Conservation (phyloP, 495 filamentous ascomycete genomes). For the Penicillium coprophilum region DNA sequence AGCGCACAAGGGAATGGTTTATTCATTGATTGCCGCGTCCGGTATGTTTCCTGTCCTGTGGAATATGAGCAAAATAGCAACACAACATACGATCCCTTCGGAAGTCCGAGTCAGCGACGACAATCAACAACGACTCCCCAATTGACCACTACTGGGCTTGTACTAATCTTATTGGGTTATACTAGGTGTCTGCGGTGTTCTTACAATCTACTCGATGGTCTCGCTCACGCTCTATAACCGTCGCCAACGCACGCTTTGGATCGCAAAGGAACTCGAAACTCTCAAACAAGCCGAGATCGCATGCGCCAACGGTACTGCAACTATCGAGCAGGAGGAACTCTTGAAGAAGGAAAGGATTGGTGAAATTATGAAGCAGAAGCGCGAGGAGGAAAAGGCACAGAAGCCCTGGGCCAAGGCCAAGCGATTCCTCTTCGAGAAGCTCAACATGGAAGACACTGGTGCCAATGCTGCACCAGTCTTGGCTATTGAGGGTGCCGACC, state of each 20-base stretch:
- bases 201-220: slow-evolving; percentile 75
- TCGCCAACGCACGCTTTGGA: slow-evolving; percentile 61
- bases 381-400: slow-evolving; percentile 44
- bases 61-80: not conserved
- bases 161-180: slow-evolving; percentile 1
- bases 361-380: slow-evolving; percentile 46
- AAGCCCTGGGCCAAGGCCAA: slow-evolving; percentile 47
- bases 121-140: not conserved
- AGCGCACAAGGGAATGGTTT: slow-evolving; percentile 75
- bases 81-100: not conserved
- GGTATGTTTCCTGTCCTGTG: slow-evolving; percentile 51
- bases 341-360: slow-evolving; percentile 62
- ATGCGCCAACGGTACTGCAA: slow-evolving; percentile 61
- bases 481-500: slow-evolving; percentile 6
- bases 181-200: slow-evolving; percentile 66
- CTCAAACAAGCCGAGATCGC: slow-evolving; percentile 60
- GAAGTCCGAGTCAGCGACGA: slow-evolving; percentile 5
- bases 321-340: slow-evolving; percentile 46
- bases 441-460: slow-evolving; percentile 50
- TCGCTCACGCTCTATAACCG: slow-evolving; percentile 91
- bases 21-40: slow-evolving; percentile 73
- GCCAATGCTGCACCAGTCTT: slow-evolving; percentile 16
- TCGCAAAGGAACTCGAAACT: slow-evolving; percentile 60
- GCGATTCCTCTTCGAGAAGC: slow-evolving; percentile 43
- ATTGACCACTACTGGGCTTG: not conserved